Base-by-base conservation (phyloP, 129 eudicot species). In the Artemisia argyi region DNA sequence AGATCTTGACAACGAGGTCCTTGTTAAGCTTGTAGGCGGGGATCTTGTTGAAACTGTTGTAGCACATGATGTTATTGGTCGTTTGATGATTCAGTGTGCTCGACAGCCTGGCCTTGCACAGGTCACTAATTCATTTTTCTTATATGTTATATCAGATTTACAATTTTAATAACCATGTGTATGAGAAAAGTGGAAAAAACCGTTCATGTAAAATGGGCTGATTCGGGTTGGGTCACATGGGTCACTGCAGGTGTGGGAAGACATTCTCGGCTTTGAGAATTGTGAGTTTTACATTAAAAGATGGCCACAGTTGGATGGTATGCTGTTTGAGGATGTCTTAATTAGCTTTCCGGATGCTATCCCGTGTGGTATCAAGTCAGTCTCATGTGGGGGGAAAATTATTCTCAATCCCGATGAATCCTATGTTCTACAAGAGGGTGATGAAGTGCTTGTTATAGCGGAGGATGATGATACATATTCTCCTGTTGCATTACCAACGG, bases 41-140 rank as follows among this genome's bases (percentile, higher is more conserved):
- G 87, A 90, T 83, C 95, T 87, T 80, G 95, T 90, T 77, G 97
- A 90, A 83, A 90, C 97, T 35, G 97, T 87, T 61, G 95, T 90
- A 66, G 95, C 97, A 20, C 97, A 90, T 87, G 97, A 90, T 87
- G 97, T 90, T 53, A 90, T 90, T 72, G 97, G 97, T 55, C 88
- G 97, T 14, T 71, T 90, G 70, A 90, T 90, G 97, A 90, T 90
- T 68, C 97, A 87, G 58, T 90, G 97, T 83, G 97, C 97, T 80
- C 86, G 95, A 39, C 97, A 90, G 82, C 97, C 97, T 39, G 97
- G 97, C 44, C 97, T 90, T 79, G 97, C 97, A 8, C 97, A 90
- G 91, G 97, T 90, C 64, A 85, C 24, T 19, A 65, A 28, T 47
- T 57, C n/a, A 15, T 59, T 1, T 46, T 76, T 39, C 28, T 44